A percentile compares a stretch with the other conserved stretches of the same genome.
Conservation (phyloP, 345 rosid genomes). For the Angophora floribunda region DNA sequence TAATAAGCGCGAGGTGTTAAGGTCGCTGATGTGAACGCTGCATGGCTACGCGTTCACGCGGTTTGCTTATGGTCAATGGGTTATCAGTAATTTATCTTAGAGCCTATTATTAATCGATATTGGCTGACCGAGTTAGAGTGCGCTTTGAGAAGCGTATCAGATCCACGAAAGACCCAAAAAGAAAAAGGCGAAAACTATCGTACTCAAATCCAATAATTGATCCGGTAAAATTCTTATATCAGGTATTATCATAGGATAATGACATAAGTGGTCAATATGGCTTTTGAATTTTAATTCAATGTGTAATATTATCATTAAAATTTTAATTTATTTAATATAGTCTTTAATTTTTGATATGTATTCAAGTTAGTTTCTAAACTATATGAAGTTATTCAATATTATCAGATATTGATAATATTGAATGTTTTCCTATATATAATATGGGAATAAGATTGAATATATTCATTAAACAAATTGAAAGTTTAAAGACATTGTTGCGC, state of each 20-base stretch:
- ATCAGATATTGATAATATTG: too few relatives aligned
- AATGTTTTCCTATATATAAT: too few relatives aligned
- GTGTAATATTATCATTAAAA: too few relatives aligned
- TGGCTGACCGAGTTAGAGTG: neutral
- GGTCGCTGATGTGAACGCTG: neutral
- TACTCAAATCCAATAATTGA: neutral
- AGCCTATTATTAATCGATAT: neutral
- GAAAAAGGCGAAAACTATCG: fast-evolving
- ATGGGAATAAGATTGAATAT: too few relatives aligned
- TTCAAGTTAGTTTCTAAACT: too few relatives aligned
- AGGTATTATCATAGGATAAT: neutral
- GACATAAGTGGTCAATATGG: too few relatives aligned
- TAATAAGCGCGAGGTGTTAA: neutral
- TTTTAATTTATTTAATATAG: fast-evolving
- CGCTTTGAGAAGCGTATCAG: neutral
- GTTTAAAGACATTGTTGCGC: fast-evolving
- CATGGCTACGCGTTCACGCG: neutral
- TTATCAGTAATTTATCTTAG: neutral
- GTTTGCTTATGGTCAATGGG: neutral
- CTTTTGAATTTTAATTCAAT: neutral
- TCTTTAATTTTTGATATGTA: too few relatives aligned
- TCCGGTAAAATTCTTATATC: neutral
- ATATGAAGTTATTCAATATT: too few relatives aligned
- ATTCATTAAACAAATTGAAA: fast-evolving
- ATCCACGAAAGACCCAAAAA: neutral